Base-by-base conservation (phyloP, 1,284 basidiomycete species). In the Sphagnurus paluster region DNA sequence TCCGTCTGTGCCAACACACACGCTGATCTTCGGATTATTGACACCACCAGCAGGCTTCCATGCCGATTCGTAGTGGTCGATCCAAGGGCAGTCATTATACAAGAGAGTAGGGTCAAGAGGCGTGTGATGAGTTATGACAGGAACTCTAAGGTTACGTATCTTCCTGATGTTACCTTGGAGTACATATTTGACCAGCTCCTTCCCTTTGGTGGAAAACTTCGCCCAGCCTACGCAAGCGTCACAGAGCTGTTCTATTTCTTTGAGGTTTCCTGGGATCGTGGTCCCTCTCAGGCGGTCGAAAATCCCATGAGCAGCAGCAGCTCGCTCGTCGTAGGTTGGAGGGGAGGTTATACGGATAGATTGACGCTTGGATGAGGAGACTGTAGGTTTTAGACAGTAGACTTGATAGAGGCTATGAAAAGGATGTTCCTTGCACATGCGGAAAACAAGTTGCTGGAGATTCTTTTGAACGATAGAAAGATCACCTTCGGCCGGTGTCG, bases 351-450 rank as follows among this genome's bases (percentile, higher is more conserved):
- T 63, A 9, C 74, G 69, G 34, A 62, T 62, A n/a, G 77, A 77
- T 48, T 70, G 67, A 47, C 75, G 65, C 21, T 54, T 56, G 5
- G 59, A 44, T 4, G 55, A 25, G 8, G 57, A 45, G 5, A 42
- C 19, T 14, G 55, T 67, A n/a, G 77, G 74, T 46, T 69, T 70
- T 49, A 89, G 61, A 51, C 90, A 90, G 61, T 87, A 92, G 10
- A 99, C 80, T 55, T 96, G 92, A 65, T 95, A 97, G 5, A 98
- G 69, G 54, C 84, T 87, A 61, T 99, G 97, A 68, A 93, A 98
- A 0, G 96, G 95, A 63, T 99, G 97, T 44, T 98, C 92, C 40
- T 68, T 67, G 57, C 88, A 90, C 76, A 99, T 88, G 8, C 88
- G 80, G 1, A 80, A 49, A 14, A 98, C 72, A 14, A 97, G 68